phyloP scores from a whole-genome alignment of 1,284 basidiomycete genomes.

The Ceratobasidium sp. region DNA sequence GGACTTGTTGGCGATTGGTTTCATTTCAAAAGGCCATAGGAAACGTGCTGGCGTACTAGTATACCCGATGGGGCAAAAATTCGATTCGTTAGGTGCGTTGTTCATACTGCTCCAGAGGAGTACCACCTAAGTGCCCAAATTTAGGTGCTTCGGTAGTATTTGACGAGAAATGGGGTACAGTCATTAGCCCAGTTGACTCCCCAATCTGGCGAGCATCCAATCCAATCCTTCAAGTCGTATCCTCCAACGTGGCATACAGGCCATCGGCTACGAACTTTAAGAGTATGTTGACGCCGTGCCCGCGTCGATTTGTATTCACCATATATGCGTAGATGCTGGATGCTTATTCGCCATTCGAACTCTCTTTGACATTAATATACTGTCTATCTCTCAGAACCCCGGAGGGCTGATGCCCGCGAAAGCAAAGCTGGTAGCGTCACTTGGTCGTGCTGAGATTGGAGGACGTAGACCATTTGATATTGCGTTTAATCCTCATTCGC shows the following conservation, averaged over 20 bases:
- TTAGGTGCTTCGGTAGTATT: slow-evolving; percentile 24
- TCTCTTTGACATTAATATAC: slow-evolving; percentile 20
- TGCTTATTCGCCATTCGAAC: slow-evolving; percentile 31
- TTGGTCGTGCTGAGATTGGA: slow-evolving; percentile 1
- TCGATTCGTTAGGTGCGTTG: background rate
- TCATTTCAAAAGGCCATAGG: slow-evolving; percentile 22
- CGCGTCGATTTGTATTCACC: background rate
- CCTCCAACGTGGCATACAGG: slow-evolving; percentile 3
- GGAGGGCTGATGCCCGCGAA: slow-evolving; percentile 3
- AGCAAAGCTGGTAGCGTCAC: background rate
- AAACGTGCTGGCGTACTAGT: slow-evolving; percentile 28
- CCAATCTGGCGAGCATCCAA: slow-evolving; percentile 1
- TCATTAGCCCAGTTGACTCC: slow-evolving; percentile 5
- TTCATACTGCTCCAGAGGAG: background rate
- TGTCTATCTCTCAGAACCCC: slow-evolving; percentile 11
- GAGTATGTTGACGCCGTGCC: background rate
- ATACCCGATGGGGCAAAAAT: slow-evolving; percentile 28
- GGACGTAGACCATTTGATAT: slow-evolving; percentile 18
- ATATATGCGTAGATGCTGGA: slow-evolving; percentile 32
- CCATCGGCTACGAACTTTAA: slow-evolving; percentile 2
- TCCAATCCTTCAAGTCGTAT: slow-evolving; percentile 16
- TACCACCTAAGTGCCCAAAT: background rate
- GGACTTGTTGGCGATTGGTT: slow-evolving; percentile 6
- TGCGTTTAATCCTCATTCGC: slow-evolving; percentile 8
- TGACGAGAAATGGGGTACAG: slow-evolving; percentile 36